These are phyloP conservation scores for Pouteria glomerata DNA, from an alignment of 148 eudicot genomes.

Conservation along the genomic window DNA sequence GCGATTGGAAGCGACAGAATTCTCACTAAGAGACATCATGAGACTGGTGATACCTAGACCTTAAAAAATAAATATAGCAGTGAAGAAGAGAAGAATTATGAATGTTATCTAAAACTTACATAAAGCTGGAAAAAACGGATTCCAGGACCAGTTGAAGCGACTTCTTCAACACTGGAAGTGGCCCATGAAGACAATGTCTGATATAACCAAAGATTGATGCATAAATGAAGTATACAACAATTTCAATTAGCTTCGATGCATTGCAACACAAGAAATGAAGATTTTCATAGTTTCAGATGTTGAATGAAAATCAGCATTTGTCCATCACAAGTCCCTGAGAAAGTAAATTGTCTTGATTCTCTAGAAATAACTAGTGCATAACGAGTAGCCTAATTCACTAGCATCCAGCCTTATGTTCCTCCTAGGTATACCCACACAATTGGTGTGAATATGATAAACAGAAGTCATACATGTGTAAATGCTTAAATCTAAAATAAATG, in stretches of 20 bases:
- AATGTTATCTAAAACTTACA: conserved; percentile 40
- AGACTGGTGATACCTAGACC: not conserved
- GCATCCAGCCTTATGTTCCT: not conserved
- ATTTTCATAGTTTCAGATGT: not conserved
- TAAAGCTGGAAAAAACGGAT: conserved; percentile 99
- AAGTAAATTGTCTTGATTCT: not conserved
- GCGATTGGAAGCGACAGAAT: conserved; percentile 3
- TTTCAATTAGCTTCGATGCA: not conserved
- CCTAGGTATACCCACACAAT: not conserved
- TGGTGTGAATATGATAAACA: not conserved
- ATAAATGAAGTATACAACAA: not conserved
- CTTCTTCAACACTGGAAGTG: conserved; percentile 97
- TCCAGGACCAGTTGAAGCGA: conserved; percentile 98
- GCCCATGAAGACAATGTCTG: conserved; percentile 99
- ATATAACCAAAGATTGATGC: conserved; percentile 5
- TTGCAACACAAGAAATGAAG: not conserved
- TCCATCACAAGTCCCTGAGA: not conserved
- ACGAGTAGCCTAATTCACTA: not conserved
- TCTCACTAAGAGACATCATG: not conserved
- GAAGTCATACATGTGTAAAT: not conserved
- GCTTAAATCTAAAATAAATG: no score
- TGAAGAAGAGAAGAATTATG: not conserved
- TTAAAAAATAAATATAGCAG: not conserved
- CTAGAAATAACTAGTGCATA: not conserved
- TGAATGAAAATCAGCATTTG: not conserved